Base-by-base conservation (phyloP, 176 grass and related monocot species). In the Eragrostis curvula region DNA sequence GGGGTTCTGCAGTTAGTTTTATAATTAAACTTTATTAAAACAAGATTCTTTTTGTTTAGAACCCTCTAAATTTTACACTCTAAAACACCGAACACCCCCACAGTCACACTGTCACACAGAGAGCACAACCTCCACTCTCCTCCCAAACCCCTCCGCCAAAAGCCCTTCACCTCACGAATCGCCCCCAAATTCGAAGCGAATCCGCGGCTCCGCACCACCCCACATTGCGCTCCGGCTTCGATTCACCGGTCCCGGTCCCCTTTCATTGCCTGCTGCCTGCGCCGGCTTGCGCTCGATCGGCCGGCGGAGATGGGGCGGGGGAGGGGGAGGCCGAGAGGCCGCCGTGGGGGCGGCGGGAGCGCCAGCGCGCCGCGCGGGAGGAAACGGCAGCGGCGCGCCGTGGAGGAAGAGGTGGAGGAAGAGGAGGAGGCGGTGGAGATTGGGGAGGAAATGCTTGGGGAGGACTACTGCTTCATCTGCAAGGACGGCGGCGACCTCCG, bases 401-500 rank as follows among this genome's bases (percentile, higher is more conserved):
- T 43, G 39, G 55, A 50, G 49, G 85, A 67, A 64, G 52, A 28
- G 6, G 60, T 66, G 24, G 43, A 66, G 29, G 60, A 47, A 21
- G 55, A 50, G 45, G 60, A 17, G 24, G 49, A 3, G 66, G 44
- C 42, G n/a, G 63, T 18, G 46, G 85, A 44, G 40, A 12, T 0
- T 12, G 61, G 47, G 29, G 42, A 21, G 28, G 70, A 48, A 8
- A 7, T 0, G 29, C 12, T 52, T 0, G 87, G 79, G 20, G 70
- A 73, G 61, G 82, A 89, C 71, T 63, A 47, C 71, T 89, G 87
- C 82, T 89, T 89, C 77, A 45, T 5, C 63, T 89, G 87, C 82
- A 89, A 89, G 82, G 87, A 89, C 77, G 87, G 87, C 71, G 87
- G 87, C 27, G 24, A 27, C 5, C 87, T 89, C 53, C 87, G 63